Evolutionary conservation across 495 filamentous ascomycete genomes (phyloP), one percentile per base, ranked within the genome.

Genomic region (Aspergillus ostianus): DNA sequence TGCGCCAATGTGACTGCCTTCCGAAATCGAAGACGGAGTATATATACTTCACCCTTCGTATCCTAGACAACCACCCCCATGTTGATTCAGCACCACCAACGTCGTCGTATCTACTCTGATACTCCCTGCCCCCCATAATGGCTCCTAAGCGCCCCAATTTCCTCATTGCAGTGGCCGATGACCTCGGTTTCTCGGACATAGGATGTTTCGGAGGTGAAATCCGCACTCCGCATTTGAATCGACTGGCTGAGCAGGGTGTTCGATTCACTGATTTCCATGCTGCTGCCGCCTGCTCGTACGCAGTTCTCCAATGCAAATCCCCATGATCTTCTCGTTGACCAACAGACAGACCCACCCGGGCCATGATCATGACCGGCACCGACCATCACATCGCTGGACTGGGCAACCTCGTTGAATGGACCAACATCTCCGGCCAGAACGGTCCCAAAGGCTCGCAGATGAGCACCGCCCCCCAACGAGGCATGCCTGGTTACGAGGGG

Each of bases 401-500:
- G 18, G 76, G 76, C 9, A 79, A 79, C 60, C 70, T 79, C 6
- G 77, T 80, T 55, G 77, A 78, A 69, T 79, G 75, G 75, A 79
- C 77, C 64, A 77, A 78, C 62, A 78, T 79, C 57, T 74, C 72
- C 45, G 74, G 75, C 26, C 75, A 77, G 55, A 77, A 78, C 57
- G 74, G 70, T 2, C 76, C 76, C 60, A 77, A 79, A 52, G 75
- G 75, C 1, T 74, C 73, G 0, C 64, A 69, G 19, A 77, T 73
- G 66, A 75, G 73, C 60, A 77, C 73, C 0, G 76, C 75, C 1
- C 73, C 75, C 0, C 75, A 79, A 55, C 75, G 75, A 44, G 76
- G 77, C n/a, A 85, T 84, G 82, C 84, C 85, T 0, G 85, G 85
- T 0, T 86, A 88, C 64, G 85, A 87, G 67, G 85, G 85, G 3